Evolutionary conservation across 2,329 filamentous ascomycete genomes (phyloP), one percentile per base, ranked within the genome.

Genomic region (Colletotrichum agaves): DNA sequence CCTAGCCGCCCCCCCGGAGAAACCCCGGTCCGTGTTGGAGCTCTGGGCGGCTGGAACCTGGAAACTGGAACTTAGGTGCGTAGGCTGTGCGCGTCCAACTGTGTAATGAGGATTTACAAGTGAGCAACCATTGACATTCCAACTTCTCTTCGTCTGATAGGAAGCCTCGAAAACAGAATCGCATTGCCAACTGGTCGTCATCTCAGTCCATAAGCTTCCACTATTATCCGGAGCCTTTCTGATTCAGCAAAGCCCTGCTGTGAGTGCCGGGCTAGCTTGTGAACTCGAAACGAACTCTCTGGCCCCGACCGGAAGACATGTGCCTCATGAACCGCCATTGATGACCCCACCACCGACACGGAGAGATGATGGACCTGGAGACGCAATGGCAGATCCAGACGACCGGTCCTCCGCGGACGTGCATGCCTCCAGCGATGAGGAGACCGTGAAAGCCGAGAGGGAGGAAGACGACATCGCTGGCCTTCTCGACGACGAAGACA

Each of bases 331-430:
- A 63, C 67, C 57, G 68, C 65, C 64, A 60, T 70, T 69, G 46
- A 70, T 70, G 66, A 66, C 53, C 66, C 69, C 46, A 67, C 61
- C 66, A 61, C 35, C 47, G 46, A 70, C 50, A 57, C 57, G 66
- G 56, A 66, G 66, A 59, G 52, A 70, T 79, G 75, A 81, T 81
- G 79, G 79, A 79, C 69, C 74, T 71, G 56, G 58, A 72, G 76
- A 78, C 75, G 80, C 74, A 78, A 86, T 87, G 85, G 77, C 80
- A 74, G 82, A 85, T 74, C 73, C 80, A 76, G 76, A 82, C 78
- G 82, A 85, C 72, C 76, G 79, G 71, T 77, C 81, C 75, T 78
- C 79, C 47, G 70, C 76, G 49, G 78, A 77, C 74, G 79, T 81
- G 69, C 74, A 75, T 67, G 74, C 72, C 64, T 79, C 78, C 46